Evolutionary conservation across 768 basidiomycete species (phyloP), one percentile per base, ranked within the genome.

Genomic region (Flagelloscypha sp.): DNA sequence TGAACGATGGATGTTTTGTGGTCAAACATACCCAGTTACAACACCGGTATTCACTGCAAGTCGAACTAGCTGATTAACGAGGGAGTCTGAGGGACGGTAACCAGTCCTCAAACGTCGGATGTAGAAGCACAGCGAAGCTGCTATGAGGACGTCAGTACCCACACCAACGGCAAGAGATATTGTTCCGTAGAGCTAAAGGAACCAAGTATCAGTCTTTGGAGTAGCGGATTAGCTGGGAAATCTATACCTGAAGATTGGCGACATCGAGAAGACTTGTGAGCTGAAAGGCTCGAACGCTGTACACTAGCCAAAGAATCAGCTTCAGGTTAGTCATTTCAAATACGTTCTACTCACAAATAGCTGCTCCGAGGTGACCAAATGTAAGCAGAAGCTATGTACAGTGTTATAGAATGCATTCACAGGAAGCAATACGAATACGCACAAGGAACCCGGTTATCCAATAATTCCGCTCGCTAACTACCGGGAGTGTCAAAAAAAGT

Each of bases 41-140:
- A 66, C 59, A 17, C 81, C 81, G 0, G 80, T 82, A 42, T 76
- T 79, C 23, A 84, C 66, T 7, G 81, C 77, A 45, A 79, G 79
- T 30, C 66, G 47, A 16, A 66, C 70, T 6, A 84, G 55, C 19
- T 53, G 67, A 42, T 70, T 73, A 20, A 84, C 69, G 6, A 81
- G 58, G 4, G 74, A 71, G 48, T 82, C 70, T 25, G 72, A 77
- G 74, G 57, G 53, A 20, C 56, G 47, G 36, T 74, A 65, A n/a
- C 68, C 72, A 1, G 72, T 73, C 25, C 74, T 66, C 36, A 84
- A 61, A 21, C 59, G 55, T 39, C 70, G 70, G 35, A 84, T 58
- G 59, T 72, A 84, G 43, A 51, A 75, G 45, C 73, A 79, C 5
- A 82, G 63, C 1, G 78, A 54, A 0, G 53, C 54, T 11, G 81